Evolutionary conservation across 371 early-diverging fungal genomes (phyloP), one percentile per base, ranked within the genome.

Genomic region (Catenaria anguillulae): DNA sequence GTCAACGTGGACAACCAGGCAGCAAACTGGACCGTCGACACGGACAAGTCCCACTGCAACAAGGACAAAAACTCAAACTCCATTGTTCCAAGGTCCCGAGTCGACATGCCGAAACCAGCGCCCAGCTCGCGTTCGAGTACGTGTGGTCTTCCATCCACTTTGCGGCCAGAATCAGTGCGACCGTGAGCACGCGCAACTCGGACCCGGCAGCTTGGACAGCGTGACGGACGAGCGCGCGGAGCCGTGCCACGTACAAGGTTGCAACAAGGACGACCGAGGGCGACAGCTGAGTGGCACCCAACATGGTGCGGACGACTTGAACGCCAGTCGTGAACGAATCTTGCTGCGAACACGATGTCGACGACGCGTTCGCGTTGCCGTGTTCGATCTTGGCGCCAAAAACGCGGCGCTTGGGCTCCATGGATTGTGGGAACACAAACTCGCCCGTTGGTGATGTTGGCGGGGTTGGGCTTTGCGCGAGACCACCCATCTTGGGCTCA

Each of bases 181-280:
- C 58, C 15, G 58, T 42, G n/a, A 56, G 33, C n/a, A 56, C 42
- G n/a, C 58, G 36, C 36, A 56, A 12, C 58, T 56, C 58, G 2
- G 34, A 33, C 24, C 58, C 58, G 2, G 50, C 29, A 0, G 50
- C 50, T 23, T 43, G 45, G 19, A 43, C 45, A 12, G 45, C 45
- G 45, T 43, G 45, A 12, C 45, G 8, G 19, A 43, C 17, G 13
- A 50, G 29, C 29, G 29, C 29, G 29, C 50, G 24, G 13, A 50
- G 50, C 29, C 50, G 50, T 13, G 24, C 5, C 50, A 50, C 50
- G 50, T 50, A 50, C 29, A 26, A 12, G 29, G 29, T 8, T 2
- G 50, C 50, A 24, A 50, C 29, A 13, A 50, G 29, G 5, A 50
- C 26, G 13, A 50, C 50, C 29, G 12, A 5, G 29, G 50, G 50